phyloP scores from a whole-genome alignment of 2,329 filamentous ascomycete genomes.

The Pseudogymnoascus sp. region DNA sequence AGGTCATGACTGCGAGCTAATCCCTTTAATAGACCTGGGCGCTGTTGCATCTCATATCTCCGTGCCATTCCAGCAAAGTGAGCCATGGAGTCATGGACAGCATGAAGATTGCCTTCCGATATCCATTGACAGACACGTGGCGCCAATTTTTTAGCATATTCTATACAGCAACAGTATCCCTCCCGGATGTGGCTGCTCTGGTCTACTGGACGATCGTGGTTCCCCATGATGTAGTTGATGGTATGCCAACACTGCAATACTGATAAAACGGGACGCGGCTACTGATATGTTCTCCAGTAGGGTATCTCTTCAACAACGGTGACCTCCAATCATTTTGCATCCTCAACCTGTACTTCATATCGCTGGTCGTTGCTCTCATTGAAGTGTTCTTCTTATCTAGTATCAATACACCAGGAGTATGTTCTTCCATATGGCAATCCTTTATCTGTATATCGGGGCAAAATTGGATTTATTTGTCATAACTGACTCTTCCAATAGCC shows the following conservation, averaged over 20 bases:
- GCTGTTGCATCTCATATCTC: slow-evolving; percentile 28
- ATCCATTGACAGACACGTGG: slow-evolving; percentile 20
- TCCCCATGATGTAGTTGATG: slow-evolving; percentile 16
- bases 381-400: slow-evolving; percentile 28
- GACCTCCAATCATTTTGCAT: slow-evolving; percentile 22
- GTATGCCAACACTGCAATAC: background rate
- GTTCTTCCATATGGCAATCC: slow-evolving; percentile 6
- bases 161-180: slow-evolving; percentile 24
- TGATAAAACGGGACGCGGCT: background rate
- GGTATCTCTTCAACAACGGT: slow-evolving; percentile 21
- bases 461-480: background rate
- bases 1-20: background rate
- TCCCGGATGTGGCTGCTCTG: slow-evolving; percentile 26
- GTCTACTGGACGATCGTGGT: slow-evolving; percentile 27
- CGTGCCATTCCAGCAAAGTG: slow-evolving; percentile 18
- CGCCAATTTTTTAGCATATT: slow-evolving; percentile 27
- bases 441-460: background rate
- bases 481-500: slow-evolving; percentile 18
- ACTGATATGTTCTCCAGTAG: slow-evolving; percentile 17
- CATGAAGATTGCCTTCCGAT: slow-evolving; percentile 23
- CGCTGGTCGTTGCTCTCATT: slow-evolving; percentile 25
- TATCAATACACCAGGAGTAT: slow-evolving; percentile 26
- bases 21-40: slow-evolving; percentile 24
- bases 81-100: background rate
- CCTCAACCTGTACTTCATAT: slow-evolving; percentile 23